These are phyloP conservation scores for Heracleum sosnowskyi DNA, from an alignment of 129 eudicot species.

Conservation along the genomic window DNA sequence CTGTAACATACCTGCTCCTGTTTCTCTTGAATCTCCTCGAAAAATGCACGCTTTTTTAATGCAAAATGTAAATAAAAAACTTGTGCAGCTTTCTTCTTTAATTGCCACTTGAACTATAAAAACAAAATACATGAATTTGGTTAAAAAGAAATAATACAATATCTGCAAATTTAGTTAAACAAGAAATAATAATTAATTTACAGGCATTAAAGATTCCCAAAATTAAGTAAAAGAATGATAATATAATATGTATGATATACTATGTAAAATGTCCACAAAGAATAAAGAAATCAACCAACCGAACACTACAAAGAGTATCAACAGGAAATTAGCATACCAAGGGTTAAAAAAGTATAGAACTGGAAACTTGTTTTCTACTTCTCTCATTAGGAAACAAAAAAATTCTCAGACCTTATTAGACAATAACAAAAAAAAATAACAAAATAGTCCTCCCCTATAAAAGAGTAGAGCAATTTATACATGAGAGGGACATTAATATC, in stretches of 20 bases:
- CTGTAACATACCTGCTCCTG: conserved; percentile 76
- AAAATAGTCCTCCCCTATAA: background rate
- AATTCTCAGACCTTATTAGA: background rate
- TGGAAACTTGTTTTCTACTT: background rate
- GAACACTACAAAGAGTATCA: background rate
- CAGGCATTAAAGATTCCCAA: background rate
- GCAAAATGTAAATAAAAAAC: conserved; percentile 88
- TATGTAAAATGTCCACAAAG: background rate
- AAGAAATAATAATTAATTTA: background rate
- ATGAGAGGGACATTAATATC: background rate
- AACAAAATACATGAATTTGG: background rate
- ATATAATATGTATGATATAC: background rate
- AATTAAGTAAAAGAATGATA: background rate
- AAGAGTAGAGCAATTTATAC: background rate
- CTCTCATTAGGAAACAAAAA: background rate
- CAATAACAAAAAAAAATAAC: background rate
- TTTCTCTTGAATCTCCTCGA: conserved; percentile 96
- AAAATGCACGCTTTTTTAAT: conserved; percentile 72
- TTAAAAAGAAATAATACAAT: background rate
- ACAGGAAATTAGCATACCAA: background rate
- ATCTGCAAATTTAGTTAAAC: no score
- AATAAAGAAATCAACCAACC: background rate
- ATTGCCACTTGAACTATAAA: conserved; percentile 88
- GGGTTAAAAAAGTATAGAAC: background rate
- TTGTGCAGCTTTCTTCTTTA: conserved; percentile 91